Conservation (phyloP, 1,139 yeast genomes). For the Scheffersomyces cryptocercus region DNA sequence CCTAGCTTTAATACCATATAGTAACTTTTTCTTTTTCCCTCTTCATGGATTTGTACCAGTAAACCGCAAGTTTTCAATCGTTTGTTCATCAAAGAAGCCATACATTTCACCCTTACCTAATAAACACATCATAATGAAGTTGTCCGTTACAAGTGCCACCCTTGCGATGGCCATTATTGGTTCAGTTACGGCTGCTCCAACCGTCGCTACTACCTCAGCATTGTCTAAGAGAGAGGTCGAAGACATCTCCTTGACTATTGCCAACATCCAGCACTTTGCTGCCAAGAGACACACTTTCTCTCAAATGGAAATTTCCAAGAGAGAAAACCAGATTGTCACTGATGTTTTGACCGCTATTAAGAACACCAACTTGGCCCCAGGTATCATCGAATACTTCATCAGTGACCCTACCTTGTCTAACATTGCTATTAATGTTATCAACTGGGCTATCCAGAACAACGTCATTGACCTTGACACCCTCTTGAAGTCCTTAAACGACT, state of each 20-base stretch:
- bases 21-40: not conserved
- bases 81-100: not conserved
- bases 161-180: constrained; percentile 34
- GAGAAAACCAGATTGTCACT: constrained; percentile 47
- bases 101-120: not conserved
- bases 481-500: constrained; percentile 43
- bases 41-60: not conserved
- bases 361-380: constrained; percentile 41
- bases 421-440: constrained; percentile 31
- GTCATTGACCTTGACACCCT: constrained; percentile 37
- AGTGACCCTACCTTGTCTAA: constrained; percentile 33
- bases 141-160: constrained; percentile 30
- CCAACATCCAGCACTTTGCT: constrained; percentile 27
- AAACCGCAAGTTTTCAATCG: not conserved
- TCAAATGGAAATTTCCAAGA: constrained; percentile 28
- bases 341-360: constrained; percentile 42
- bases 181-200: constrained; percentile 38
- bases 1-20: too few relatives aligned
- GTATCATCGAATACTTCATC: constrained; percentile 34
- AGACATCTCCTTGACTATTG: constrained; percentile 28
- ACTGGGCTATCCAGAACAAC: constrained; percentile 35
- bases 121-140: constrained; percentile 25
- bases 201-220: constrained; percentile 19
- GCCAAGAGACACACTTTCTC: constrained; percentile 32
- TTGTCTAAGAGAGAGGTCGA: constrained; percentile 36